Conservation (phyloP, 208 protist species). For the Leishmania turanica region DNA sequence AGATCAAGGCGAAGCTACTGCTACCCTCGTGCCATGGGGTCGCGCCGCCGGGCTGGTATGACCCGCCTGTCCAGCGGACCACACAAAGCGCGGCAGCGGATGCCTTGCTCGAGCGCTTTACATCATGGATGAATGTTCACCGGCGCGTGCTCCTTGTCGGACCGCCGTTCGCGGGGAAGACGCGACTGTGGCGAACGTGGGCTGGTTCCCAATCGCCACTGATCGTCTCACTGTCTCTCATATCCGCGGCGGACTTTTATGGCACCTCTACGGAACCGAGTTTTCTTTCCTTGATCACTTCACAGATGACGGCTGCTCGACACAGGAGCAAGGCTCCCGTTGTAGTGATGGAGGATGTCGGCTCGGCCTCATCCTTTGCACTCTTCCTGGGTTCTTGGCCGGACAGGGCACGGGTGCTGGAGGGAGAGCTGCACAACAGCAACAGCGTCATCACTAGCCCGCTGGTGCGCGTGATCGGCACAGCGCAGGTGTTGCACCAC, state of each 20-base stretch:
- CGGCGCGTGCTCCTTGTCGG: conserved; percentile 64
- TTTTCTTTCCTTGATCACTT: conserved; percentile 14
- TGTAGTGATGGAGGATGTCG: conserved; percentile 30
- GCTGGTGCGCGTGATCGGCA: conserved; percentile 23
- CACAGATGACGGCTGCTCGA: conserved; percentile 5
- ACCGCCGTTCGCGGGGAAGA: conserved; percentile 72
- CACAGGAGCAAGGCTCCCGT: not conserved
- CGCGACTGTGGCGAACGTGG: conserved; percentile 68
- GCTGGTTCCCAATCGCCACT: conserved; percentile 40
- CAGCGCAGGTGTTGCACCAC: conserved; percentile 10
- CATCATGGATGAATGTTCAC: conserved; percentile 50
- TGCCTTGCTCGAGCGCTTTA: conserved; percentile 40
- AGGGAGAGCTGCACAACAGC: conserved; percentile 19
- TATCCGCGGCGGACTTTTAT: conserved; percentile 73
- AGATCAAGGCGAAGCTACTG: conserved; percentile 40
- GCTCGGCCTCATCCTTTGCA: conserved; percentile 20
- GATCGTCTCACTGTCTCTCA: conserved; percentile 59
- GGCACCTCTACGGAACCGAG: conserved; percentile 42
- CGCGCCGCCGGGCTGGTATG: conserved; percentile 3
- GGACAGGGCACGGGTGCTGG: conserved; percentile 4
- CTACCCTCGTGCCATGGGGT: conserved; percentile 25
- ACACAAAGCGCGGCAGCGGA: not conserved
- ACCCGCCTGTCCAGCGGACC: not conserved
- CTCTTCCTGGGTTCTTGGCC: conserved; percentile 25
- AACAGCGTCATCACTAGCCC: conserved; percentile 2